Base-by-base conservation (phyloP, 2,329 filamentous ascomycete species). In the Macroventuria anomochaeta region DNA sequence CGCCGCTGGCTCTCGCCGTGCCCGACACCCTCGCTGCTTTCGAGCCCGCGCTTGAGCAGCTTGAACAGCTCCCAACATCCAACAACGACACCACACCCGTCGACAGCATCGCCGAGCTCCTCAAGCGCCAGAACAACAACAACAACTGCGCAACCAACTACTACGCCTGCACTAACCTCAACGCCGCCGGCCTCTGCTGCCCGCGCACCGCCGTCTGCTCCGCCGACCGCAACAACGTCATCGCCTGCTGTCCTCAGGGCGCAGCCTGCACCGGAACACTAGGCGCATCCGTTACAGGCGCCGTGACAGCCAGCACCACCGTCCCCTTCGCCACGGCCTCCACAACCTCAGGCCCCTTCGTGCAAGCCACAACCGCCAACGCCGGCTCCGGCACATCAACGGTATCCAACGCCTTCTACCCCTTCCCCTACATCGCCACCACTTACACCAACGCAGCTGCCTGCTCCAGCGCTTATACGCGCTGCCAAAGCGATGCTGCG, bases 241-340 rank as follows among this genome's bases (percentile, higher is more conserved):
- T 87, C 47, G 85, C 84, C 20, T 88, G 85, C 76, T 88, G 85
- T 72, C 84, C 84, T 0, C 77, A 73, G 21, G 80, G 81, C 43
- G 81, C 81, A 12, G 79, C 75, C 23, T 88, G 85, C 64, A 86
- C 84, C 0, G 85, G 85, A 2, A 79, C 76, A 7, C 76, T 86
- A 28, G 63, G 51, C 21, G 49, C 61, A n/a, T 38, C 39, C 12
- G 40, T 44, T 4, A 33, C 55, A 40, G 53, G 46, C 44, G 28
- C 49, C 23, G 26, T 28, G 18, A 39, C 52, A 4, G 55, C 57
- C 12, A 46, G 39, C 21, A 48, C 76, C 0, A 58, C 57, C 13
- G 49, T 51, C 20, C 57, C 63, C 33, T 65, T 65, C 50, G 59
- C 61, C 28, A 57, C 46, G 21, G 63, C 63, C 18, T 59, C 59